Evolutionary conservation across 2,329 filamentous ascomycete genomes (phyloP).

Genomic region (Penicillium sp.): DNA sequence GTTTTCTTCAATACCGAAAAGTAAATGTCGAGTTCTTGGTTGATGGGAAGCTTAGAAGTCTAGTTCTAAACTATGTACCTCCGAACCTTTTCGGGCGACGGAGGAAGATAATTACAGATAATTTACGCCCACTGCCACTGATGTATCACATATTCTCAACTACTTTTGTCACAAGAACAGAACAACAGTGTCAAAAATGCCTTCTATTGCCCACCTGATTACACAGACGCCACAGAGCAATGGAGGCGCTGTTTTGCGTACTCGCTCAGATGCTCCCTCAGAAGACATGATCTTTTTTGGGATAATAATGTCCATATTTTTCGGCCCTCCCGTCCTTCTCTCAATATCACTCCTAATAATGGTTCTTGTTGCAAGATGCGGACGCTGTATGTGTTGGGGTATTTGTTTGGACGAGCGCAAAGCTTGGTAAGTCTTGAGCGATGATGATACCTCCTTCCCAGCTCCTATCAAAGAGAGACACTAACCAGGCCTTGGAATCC

Average conservation of each 20-base stretch:
- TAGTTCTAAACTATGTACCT: neutral
- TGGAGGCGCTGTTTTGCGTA: neutral
- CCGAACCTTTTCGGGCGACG: neutral
- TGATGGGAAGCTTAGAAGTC: neutral
- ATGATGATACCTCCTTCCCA: neutral
- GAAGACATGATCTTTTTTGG: neutral
- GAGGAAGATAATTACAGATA: neutral
- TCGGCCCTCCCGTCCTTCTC: fast-evolving
- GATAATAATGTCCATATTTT: fast-evolving
- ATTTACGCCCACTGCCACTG: neutral
- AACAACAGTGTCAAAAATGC: neutral
- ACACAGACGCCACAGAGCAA: neutral
- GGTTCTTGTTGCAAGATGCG: too few species aligned
- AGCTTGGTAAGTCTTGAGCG: neutral
- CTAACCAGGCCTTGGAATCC: neutral
- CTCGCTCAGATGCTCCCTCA: neutral
- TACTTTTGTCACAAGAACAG: neutral
- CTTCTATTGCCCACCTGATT: neutral
- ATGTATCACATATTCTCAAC: neutral
- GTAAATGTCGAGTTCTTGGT: neutral
- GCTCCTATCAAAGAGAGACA: neutral
- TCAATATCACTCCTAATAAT: too few species aligned
- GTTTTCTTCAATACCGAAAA: slow-evolving; percentile 30
- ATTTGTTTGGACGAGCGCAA: too few species aligned
- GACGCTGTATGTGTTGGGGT: neutral